These are phyloP conservation scores for Dryas integrifolia DNA, from an alignment of 331 rosid species.

Conservation along the genomic window DNA sequence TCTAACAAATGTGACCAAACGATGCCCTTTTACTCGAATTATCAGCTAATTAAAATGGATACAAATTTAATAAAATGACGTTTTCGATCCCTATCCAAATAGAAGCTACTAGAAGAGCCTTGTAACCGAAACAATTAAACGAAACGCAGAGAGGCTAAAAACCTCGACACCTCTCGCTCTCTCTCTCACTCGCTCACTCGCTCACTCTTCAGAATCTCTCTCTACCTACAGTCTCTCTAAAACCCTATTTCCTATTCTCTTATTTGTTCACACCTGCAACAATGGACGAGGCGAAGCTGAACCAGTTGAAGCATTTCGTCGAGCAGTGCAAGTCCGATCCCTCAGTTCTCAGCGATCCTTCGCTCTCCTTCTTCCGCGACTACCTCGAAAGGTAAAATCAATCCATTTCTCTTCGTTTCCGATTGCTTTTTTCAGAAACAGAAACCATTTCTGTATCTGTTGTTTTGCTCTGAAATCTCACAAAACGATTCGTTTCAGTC, in stretches of 20 bases:
- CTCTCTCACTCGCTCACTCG: background rate
- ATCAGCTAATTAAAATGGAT: no score
- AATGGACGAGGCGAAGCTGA: slow-evolving; percentile 74
- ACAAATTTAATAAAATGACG: no score
- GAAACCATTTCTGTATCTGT: background rate
- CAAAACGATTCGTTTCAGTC: slow-evolving; percentile 33
- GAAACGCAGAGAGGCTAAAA: background rate
- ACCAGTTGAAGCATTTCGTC: slow-evolving; percentile 64
- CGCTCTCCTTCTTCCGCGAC: slow-evolving; percentile 90
- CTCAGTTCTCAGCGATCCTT: slow-evolving; percentile 65
- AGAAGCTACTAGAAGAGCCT: slow-evolving; percentile 50
- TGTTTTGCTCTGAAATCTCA: background rate
- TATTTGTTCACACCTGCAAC: background rate
- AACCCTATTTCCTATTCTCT: background rate
- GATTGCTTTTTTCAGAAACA: background rate
- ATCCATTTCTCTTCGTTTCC: background rate
- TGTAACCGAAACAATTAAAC: background rate
- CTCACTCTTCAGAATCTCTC: no score
- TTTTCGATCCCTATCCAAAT: background rate
- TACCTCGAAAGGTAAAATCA: slow-evolving; percentile 63
- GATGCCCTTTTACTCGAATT: no score
- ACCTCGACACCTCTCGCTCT: background rate
- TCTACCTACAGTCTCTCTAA: background rate
- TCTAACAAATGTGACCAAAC: no score
- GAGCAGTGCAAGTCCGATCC: slow-evolving; percentile 77